Evolutionary conservation across 306 rosid genomes (phyloP), one percentile per base, ranked within the genome.

Genomic region (Lathyrus tuberosus): DNA sequence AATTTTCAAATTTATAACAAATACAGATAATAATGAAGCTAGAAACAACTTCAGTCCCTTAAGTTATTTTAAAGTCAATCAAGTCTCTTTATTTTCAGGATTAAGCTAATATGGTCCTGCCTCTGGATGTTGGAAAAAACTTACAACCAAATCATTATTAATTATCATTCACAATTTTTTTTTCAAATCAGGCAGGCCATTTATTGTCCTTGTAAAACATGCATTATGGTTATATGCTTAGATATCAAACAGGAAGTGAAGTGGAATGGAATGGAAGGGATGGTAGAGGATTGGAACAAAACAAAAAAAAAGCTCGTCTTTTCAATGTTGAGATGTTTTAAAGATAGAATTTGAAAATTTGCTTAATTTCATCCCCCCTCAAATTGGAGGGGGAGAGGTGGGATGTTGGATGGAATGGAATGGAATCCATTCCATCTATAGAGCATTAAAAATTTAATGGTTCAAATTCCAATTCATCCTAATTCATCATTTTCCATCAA

Each of bases 11-110:
- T 47, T 15, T 47, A n/a, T 47, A 47, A 47, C 8, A 47, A 47
- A 47, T 47, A 47, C 7, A 47, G 53, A 47, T 47, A n/a, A 47
- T 47, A n/a, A n/a, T 15, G 53, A 47, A 47, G 53, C 53, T 47
- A 47, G 16, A 47, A 8, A 47, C 8, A 47, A 6, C 2, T 47
- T 47, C 20, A 11, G 44, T 9, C 44, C 44, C 44, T 40, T 11
- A 38, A 38, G 43, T 38, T 38, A 38, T 8, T 38, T 38, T 38
- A 8, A 38, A 38, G 43, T 38, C 10, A 38, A 38, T 10, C 10
- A 8, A 10, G 43, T 38, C 43, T 8, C 43, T 38, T 26, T 26
- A 26, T 26, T 3, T 26, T 26, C 4, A 26, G 30, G 30, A 26
- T 26, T 38, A 60, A 6, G 20, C 35, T 31, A 31, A 31, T 31